A percentile compares a stretch with the other conserved stretches of the same genome.
Evolutionary conservation across 2,329 filamentous ascomycete species (phyloP).

Genomic region (Cylindrodendrum hubeiense): DNA sequence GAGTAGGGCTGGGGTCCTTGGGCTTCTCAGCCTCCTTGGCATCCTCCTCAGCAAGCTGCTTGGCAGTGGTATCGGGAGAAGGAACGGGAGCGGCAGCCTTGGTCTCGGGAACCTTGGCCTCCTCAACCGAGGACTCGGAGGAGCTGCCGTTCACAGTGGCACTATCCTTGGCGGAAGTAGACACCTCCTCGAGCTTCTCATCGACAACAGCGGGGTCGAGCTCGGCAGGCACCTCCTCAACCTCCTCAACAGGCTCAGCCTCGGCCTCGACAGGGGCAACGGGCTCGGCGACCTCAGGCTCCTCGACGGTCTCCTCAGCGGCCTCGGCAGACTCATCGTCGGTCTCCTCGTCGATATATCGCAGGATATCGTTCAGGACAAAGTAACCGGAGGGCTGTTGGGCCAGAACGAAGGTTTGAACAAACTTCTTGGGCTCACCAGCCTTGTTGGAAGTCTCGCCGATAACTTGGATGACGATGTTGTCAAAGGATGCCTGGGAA

Average conservation of each 20-base stretch:
- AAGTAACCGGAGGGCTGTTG: slow-evolving; percentile 98
- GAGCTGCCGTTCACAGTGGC: slow-evolving; percentile 49
- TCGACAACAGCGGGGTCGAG: slow-evolving; percentile 71
- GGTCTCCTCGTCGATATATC: slow-evolving; percentile 87
- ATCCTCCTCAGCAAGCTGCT: slow-evolving; percentile 68
- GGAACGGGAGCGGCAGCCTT: slow-evolving; percentile 50
- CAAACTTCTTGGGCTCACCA: slow-evolving; percentile 92
- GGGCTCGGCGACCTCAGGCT: slow-evolving; percentile 48
- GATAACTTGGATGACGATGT: slow-evolving; percentile 98
- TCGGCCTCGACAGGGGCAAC: slow-evolving; percentile 50
- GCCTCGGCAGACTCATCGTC: slow-evolving; percentile 73
- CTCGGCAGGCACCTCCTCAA: slow-evolving; percentile 43
- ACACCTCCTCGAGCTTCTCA: slow-evolving; percentile 79
- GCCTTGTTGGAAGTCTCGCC: slow-evolving; percentile 97
- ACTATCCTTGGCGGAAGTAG: slow-evolving; percentile 51
- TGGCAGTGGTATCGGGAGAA: slow-evolving; percentile 63
- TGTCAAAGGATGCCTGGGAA: slow-evolving; percentile 90
- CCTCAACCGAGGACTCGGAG: slow-evolving; percentile 51
- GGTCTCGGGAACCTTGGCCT: slow-evolving; percentile 54
- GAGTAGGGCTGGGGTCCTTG: slow-evolving; percentile 70
- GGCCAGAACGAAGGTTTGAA: slow-evolving; percentile 97
- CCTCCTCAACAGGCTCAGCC: slow-evolving; percentile 46
- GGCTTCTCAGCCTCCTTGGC: slow-evolving; percentile 74
- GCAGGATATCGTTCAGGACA: slow-evolving; percentile 97
- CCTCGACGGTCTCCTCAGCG: slow-evolving; percentile 49